A percentile compares a stretch with the other conserved stretches of the same genome.
These are phyloP conservation scores for Leccinellum luteum DNA, from an alignment of 768 basidiomycete species.

Conservation along the genomic window DNA sequence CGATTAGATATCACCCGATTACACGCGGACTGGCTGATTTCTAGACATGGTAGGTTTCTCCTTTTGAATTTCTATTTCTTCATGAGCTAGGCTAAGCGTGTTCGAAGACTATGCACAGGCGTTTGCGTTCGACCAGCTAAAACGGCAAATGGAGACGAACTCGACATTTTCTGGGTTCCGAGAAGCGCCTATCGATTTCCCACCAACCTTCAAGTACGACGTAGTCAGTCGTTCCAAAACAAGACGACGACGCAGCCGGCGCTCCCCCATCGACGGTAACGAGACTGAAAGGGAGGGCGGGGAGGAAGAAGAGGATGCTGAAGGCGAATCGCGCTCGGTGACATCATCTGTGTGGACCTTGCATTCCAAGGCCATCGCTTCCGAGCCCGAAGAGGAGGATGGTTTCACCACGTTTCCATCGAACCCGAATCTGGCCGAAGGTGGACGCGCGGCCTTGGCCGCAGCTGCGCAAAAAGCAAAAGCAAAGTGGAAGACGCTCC, in stretches of 20 bases:
- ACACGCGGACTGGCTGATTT: constrained; percentile 93
- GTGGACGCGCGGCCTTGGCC: constrained; percentile 38
- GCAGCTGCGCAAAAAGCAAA: constrained; percentile 54
- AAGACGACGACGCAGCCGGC: constrained; percentile 36
- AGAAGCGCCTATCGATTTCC: constrained; percentile 80
- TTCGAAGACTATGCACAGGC: constrained; percentile 76
- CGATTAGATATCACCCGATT: constrained; percentile 83
- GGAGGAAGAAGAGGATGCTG: constrained; percentile 39
- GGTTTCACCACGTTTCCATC: constrained; percentile 30
- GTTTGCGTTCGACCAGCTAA: constrained; percentile 87
- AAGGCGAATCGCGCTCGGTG: constrained; percentile 50
- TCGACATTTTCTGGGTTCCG: constrained; percentile 73
- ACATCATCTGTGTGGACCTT: constrained; percentile 51
- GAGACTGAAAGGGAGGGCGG: constrained; percentile 39
- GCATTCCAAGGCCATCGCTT: constrained; percentile 35
- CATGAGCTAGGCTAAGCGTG: constrained; percentile 7
- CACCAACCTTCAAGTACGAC: constrained; percentile 94
- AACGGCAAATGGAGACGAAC: constrained; percentile 67
- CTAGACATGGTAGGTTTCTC: constrained; percentile 58
- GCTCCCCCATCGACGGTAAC: constrained; percentile 38
- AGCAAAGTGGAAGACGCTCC: constrained; percentile 49
- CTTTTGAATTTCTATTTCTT: background rate
- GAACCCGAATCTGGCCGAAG: constrained; percentile 29
- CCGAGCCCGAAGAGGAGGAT: constrained; percentile 43
- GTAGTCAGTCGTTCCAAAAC: constrained; percentile 57